A percentile compares a stretch with the other conserved stretches of the same genome.
phyloP scores from a whole-genome alignment of 2,329 filamentous ascomycete genomes.

The Aureobasidium sp. region DNA sequence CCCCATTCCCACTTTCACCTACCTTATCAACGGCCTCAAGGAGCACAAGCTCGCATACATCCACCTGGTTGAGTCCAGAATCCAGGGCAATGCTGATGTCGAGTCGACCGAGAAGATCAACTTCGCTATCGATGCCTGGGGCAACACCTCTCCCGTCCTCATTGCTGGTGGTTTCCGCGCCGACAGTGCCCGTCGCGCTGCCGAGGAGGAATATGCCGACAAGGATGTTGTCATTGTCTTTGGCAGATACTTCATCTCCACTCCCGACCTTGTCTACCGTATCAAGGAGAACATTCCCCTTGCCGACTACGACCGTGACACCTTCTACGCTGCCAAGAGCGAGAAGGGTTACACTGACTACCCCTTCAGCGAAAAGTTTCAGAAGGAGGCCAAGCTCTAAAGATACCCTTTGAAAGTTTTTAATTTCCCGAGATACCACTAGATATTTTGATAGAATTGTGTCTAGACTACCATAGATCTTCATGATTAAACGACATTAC shows the following conservation, averaged over 20 bases:
- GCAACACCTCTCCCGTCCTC: slow-evolving; percentile 40
- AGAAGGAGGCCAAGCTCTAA: slow-evolving; percentile 19
- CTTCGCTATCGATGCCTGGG: slow-evolving; percentile 42
- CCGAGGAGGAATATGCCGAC: slow-evolving; percentile 37
- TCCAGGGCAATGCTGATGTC: slow-evolving; percentile 38
- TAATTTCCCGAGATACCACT: slow-evolving; percentile 1
- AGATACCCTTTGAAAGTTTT: not conserved
- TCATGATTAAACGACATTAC: not conserved
- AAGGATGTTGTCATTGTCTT: slow-evolving; percentile 42
- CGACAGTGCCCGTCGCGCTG: slow-evolving; percentile 30
- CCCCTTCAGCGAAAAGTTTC: slow-evolving; percentile 32
- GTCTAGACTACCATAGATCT: not conserved
- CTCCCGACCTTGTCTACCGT: slow-evolving; percentile 42
- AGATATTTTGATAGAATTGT: not conserved
- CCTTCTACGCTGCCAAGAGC: slow-evolving; percentile 38
- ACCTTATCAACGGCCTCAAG: slow-evolving; percentile 48
- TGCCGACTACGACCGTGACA: slow-evolving; percentile 38
- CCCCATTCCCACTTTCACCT: slow-evolving; percentile 55
- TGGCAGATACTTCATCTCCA: slow-evolving; percentile 44
- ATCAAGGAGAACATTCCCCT: slow-evolving; percentile 38
- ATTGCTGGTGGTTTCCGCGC: slow-evolving; percentile 38
- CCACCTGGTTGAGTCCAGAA: slow-evolving; percentile 54
- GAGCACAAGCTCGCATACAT: slow-evolving; percentile 52
- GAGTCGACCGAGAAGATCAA: slow-evolving; percentile 36
- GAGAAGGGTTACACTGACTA: slow-evolving; percentile 38